phyloP scores from a whole-genome alignment of 176 grass and related monocot species.

The Triticum timopheevii region DNA sequence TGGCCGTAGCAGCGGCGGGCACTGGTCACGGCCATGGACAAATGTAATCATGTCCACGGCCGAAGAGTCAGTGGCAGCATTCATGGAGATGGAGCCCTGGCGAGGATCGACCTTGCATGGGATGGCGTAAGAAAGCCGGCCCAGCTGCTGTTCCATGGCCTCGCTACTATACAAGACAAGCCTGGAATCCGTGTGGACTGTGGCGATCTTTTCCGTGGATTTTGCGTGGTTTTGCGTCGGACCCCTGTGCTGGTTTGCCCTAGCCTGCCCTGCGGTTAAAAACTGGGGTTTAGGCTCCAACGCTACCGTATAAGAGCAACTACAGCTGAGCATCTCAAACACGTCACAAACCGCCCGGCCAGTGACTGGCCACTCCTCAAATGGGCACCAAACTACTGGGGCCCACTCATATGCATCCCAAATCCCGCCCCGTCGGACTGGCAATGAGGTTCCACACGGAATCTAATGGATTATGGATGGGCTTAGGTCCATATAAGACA shows the following conservation, averaged over 20 bases:
- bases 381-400: too few species aligned
- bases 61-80: not conserved
- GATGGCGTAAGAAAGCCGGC: not conserved
- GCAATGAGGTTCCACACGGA: too few species aligned
- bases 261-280: not conserved
- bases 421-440: too few species aligned
- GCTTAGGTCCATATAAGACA: too few species aligned
- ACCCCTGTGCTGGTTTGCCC: not conserved
- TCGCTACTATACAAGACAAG: conserved; percentile 44
- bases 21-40: conserved; percentile 19
- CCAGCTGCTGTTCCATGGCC: conserved; percentile 14
- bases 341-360: too few species aligned
- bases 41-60: conserved; percentile 28
- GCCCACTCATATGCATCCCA: too few species aligned
- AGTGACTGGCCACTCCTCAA: too few species aligned
- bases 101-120: not conserved
- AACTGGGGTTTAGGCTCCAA: too few species aligned
- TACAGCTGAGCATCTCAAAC: too few species aligned
- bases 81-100: not conserved
- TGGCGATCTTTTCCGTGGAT: conserved; percentile 40
- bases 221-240: conserved; percentile 18
- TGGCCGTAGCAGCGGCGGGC: not conserved
- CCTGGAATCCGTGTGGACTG: conserved; percentile 35
- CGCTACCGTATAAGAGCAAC: too few species aligned
- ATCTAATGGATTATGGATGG: too few species aligned